Evolutionary conservation across 2,329 filamentous ascomycete genomes (phyloP).

Genomic region (Venturia nashicola): DNA sequence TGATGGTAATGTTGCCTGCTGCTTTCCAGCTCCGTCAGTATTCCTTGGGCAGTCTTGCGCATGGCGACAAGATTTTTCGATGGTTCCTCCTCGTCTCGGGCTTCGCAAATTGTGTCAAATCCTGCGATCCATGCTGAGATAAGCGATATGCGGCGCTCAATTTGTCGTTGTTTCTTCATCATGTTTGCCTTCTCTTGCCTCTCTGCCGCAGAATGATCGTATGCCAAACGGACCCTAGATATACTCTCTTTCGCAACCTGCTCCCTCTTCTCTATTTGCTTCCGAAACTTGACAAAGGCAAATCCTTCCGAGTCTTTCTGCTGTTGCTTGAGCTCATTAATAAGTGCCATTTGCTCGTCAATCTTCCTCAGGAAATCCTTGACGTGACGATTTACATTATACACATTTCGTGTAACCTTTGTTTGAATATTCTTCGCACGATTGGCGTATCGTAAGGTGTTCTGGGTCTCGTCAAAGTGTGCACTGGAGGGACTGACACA

Average conservation of each 20-base stretch:
- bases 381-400: slow-evolving; percentile 97
- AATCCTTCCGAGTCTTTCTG: slow-evolving; percentile 77
- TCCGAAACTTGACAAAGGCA: slow-evolving; percentile 80
- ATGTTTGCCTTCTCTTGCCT: slow-evolving; percentile 65
- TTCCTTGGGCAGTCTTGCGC: slow-evolving; percentile 78
- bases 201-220: slow-evolving; percentile 66
- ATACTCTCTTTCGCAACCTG: slow-evolving; percentile 64
- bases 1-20: slow-evolving; percentile 88
- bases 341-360: slow-evolving; percentile 93
- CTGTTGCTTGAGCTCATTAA: slow-evolving; percentile 88
- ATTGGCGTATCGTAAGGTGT: slow-evolving; percentile 94
- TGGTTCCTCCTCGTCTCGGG: slow-evolving; percentile 52
- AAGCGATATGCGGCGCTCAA: slow-evolving; percentile 73
- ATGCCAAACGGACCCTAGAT: slow-evolving; percentile 66
- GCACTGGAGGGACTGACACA: slow-evolving; percentile 93
- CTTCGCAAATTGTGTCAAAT: slow-evolving; percentile 72
- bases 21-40: slow-evolving; percentile 76
- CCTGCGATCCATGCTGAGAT: slow-evolving; percentile 89
- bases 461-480: slow-evolving; percentile 97
- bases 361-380: slow-evolving; percentile 99
- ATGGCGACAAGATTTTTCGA: slow-evolving; percentile 60
- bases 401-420: slow-evolving; percentile 97
- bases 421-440: slow-evolving; percentile 99
- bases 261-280: slow-evolving; percentile 78
- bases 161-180: slow-evolving; percentile 70